Conservation (phyloP, 768 basidiomycete genomes). For the Sporobolomyces roseus region DNA sequence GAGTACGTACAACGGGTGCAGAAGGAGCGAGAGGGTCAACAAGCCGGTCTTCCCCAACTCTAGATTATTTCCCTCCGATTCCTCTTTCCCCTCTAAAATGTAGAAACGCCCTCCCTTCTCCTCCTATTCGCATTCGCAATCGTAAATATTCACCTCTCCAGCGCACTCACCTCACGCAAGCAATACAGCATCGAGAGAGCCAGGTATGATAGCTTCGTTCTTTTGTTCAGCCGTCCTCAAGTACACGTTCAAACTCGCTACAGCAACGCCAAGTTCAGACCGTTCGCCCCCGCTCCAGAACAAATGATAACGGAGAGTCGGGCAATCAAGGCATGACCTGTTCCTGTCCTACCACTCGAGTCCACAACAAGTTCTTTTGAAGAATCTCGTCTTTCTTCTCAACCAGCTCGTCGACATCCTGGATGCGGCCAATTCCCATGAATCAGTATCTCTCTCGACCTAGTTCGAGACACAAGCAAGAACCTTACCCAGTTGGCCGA, state of each 20-base stretch:
- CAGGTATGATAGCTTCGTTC: too few species aligned
- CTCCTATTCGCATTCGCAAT: not conserved
- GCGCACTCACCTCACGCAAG: too few species aligned
- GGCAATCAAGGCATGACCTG: conserved; percentile 12
- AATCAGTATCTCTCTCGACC: not conserved
- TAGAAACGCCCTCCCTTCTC: not conserved
- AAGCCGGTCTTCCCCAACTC: conserved; percentile 11
- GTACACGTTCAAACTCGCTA: too few species aligned
- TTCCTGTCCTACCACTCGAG: conserved; percentile 22
- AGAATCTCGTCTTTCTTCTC: conserved; percentile 17
- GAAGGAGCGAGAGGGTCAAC: conserved; percentile 29
- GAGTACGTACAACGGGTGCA: conserved; percentile 38
- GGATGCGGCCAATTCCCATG: not conserved
- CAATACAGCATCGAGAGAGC: too few species aligned
- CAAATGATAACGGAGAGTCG: too few species aligned
- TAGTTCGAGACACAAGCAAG: too few species aligned
- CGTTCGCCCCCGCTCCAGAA: too few species aligned
- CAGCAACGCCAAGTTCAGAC: too few species aligned
- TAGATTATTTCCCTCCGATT: not conserved
- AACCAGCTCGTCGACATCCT: conserved; percentile 23
- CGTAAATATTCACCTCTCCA: not conserved
- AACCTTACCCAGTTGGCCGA: conserved; percentile 21
- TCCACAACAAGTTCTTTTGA: conserved; percentile 19
- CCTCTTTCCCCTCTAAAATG: not conserved
- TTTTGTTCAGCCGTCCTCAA: too few species aligned